These are phyloP conservation scores for Pythium dissotocum DNA, from an alignment of 352 stramenopile genomes.

Conservation along the genomic window DNA sequence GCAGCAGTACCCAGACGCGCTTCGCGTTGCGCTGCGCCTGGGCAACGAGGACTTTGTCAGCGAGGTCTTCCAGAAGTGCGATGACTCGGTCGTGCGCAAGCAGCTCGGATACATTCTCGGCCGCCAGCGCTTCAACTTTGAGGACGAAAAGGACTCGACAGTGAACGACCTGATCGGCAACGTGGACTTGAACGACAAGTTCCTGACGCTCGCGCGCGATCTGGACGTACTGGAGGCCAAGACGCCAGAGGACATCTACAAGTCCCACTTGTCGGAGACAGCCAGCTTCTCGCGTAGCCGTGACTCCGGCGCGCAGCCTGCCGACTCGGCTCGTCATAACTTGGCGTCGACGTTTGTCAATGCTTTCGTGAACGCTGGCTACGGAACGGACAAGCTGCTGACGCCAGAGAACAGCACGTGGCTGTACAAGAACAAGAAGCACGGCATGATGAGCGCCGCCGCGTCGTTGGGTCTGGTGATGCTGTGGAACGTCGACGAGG, in stretches of 20 bases:
- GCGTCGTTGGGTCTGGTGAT: conserved; percentile 98
- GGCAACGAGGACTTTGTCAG: conserved; percentile 76
- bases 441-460: conserved; percentile 98
- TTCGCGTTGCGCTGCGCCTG: conserved; percentile 96
- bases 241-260: conserved; percentile 99
- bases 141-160: conserved; percentile 90
- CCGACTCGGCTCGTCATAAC: conserved; percentile 98
- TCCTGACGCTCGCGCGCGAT: conserved; percentile 95
- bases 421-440: conserved; percentile 99
- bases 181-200: conserved; percentile 95
- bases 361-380: conserved; percentile 99
- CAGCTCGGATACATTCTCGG: conserved; percentile 98
- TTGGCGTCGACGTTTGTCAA: conserved; percentile 99
- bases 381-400: conserved; percentile 96
- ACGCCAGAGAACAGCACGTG: conserved; percentile 95
- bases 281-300: conserved; percentile 71
- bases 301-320: conserved; percentile 72
- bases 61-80: conserved; percentile 79
- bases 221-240: conserved; percentile 97
- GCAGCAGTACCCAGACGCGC: conserved; percentile 93
- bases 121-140: conserved; percentile 93
- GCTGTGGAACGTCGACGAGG: conserved; percentile 99
- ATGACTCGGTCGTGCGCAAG: conserved; percentile 62
- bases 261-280: conserved; percentile 98
- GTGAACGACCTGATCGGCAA: conserved; percentile 97